Conservation (phyloP, 2,329 filamentous ascomycete genomes). For the Claviceps sorghi region DNA sequence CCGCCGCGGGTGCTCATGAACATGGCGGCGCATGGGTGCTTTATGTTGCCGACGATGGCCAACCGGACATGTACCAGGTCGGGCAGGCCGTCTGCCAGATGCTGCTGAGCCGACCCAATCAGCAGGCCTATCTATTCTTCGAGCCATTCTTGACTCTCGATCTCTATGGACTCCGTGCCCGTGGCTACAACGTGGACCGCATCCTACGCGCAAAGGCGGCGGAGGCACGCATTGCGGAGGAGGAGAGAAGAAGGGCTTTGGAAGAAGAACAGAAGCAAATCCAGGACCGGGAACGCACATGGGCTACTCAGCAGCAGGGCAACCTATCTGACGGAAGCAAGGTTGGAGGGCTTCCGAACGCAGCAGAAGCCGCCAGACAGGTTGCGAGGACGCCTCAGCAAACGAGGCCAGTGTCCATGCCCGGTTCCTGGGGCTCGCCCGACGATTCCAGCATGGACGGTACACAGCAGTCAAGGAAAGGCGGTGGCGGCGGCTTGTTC, state of each 20-base stretch:
- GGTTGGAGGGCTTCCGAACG: conserved; percentile 6
- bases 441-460: conserved; percentile 26
- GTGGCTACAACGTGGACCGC: conserved; percentile 92
- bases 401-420: conserved; percentile 39
- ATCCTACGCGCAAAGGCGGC: conserved; percentile 80
- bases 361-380: conserved; percentile 24
- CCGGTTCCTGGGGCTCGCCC: conserved; percentile 61
- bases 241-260: conserved; percentile 58
- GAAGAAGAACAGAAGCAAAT: conserved; percentile 59
- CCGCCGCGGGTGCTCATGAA: conserved; percentile 48
- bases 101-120: conserved; percentile 66
- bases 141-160: conserved; percentile 83
- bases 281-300: conserved; percentile 36
- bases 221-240: conserved; percentile 76
- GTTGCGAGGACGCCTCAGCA: conserved; percentile 27
- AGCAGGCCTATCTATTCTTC: conserved; percentile 78
- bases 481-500: conserved; percentile 43
- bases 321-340: conserved; percentile 11
- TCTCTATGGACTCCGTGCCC: conserved; percentile 63
- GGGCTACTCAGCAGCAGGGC: conserved; percentile 19
- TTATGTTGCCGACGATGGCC: conserved; percentile 55
- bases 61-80: conserved; percentile 80
- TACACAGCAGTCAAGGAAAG: conserved; percentile 23
- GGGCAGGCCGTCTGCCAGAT: conserved; percentile 74
- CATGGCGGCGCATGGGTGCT: conserved; percentile 46